Base-by-base conservation (phyloP, 176 grass and related monocot species). In the Triticum timopheevii region DNA sequence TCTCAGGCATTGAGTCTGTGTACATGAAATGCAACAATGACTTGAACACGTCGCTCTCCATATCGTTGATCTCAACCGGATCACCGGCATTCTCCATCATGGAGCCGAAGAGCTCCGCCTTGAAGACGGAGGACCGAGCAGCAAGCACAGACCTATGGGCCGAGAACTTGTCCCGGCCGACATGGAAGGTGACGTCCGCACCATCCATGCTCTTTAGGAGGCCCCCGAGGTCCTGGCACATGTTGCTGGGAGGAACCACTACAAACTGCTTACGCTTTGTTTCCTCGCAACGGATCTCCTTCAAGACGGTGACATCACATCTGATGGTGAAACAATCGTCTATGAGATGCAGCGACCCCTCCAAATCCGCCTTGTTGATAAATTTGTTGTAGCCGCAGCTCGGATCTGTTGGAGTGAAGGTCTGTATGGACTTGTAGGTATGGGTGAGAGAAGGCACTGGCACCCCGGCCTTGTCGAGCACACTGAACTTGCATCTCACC, bases 111-210 rank as follows among this genome's bases (percentile, higher is more conserved):
- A 70, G 67, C 67, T 69, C 19, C 1, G 34, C 67, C 16, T 39
- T 38, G 67, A 71, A 71, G 69, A 71, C 69, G 69, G 69, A 71
- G 4, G 69, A 71, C 20, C 69, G 69, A 40, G 69, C 35, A 39
- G 68, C 68, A 1, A 71, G 68, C 35, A 69, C 28, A 2, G 28
- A 28, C 28, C 28, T 28, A 39, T 70, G 67, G 22, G 67, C 34
- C 0, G 4, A 6, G 4, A 70, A 10, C 22, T 6, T 38, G 3
- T 70, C 67, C 1, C 67, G 33, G 2, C 19, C 34, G 8, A 70
- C 66, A 4, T 10, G 8, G 34, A 69, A 69, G 6, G 31, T 34
- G 3, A 69, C 33, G 33, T 69, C 66, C 3, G 66, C 66, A 22
- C 66, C 66, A 36, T 69, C 31, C 66, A 4, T 69, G 8, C 7